phyloP scores from a whole-genome alignment of 2,329 filamentous ascomycete genomes.

The Teratosphaeria viscida region DNA sequence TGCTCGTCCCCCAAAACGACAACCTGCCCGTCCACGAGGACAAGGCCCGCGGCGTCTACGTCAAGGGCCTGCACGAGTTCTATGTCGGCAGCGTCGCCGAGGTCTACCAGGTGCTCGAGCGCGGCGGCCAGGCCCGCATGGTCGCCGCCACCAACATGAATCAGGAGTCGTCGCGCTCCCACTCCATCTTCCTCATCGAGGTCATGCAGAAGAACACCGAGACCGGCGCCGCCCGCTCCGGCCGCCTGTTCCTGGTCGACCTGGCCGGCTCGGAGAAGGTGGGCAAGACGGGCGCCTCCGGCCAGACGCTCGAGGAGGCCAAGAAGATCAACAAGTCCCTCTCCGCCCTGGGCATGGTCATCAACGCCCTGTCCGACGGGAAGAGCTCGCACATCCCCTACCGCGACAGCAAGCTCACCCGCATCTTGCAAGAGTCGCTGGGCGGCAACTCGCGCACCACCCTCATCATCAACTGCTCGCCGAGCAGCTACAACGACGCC shows the following conservation, averaged over 20 bases:
- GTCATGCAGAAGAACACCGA: slow-evolving; percentile 97
- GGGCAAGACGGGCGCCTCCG: slow-evolving; percentile 94
- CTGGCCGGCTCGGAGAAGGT: slow-evolving; percentile 97
- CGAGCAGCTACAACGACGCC: slow-evolving; percentile 92
- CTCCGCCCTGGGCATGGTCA: slow-evolving; percentile 96
- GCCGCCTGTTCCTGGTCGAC: slow-evolving; percentile 94
- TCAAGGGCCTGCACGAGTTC: slow-evolving; percentile 87
- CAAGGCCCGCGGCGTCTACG: slow-evolving; percentile 90
- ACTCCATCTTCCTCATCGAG: slow-evolving; percentile 96
- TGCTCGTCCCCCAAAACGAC: slow-evolving; percentile 85
- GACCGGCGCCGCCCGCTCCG: slow-evolving; percentile 90
- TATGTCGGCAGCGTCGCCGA: slow-evolving; percentile 94
- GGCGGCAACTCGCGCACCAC: slow-evolving; percentile 98
- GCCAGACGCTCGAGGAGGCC: slow-evolving; percentile 92
- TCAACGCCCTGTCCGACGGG: slow-evolving; percentile 91
- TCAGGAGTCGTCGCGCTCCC: slow-evolving; percentile 91
- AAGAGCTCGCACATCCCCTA: slow-evolving; percentile 96
- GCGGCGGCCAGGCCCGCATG: slow-evolving; percentile 79
- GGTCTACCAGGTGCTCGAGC: slow-evolving; percentile 92
- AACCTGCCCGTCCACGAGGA: slow-evolving; percentile 97
- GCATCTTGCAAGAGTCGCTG: slow-evolving; percentile 92
- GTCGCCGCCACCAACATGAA: slow-evolving; percentile 99
- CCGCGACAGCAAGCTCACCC: slow-evolving; percentile 93
- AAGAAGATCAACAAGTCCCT: slow-evolving; percentile 99
- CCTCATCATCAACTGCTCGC: slow-evolving; percentile 97